Conservation (phyloP, 345 rosid species). For the Hibiscus mutabilis region DNA sequence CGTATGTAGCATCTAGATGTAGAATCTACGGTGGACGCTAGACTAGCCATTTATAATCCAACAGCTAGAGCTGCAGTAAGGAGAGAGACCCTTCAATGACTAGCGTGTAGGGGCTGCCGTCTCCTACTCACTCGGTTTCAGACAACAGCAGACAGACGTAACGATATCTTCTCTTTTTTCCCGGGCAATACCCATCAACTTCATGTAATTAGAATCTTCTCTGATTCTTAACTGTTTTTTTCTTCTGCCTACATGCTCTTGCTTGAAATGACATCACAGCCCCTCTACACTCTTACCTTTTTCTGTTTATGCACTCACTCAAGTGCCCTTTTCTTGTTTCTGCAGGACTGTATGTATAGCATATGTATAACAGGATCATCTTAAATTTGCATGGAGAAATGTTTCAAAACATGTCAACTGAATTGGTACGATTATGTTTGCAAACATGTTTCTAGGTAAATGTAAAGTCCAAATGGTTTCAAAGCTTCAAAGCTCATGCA, state of each 20-base stretch:
- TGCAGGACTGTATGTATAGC: no score
- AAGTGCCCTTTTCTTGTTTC: neutral
- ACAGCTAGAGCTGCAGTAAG: neutral
- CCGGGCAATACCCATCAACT: slow-evolving; percentile 10
- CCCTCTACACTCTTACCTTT: neutral
- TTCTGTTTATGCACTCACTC: neutral
- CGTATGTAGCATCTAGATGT: neutral
- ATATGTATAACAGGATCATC: neutral
- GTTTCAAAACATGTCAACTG: neutral
- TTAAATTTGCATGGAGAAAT: neutral
- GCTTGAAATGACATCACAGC: neutral
- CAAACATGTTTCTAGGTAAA: no score
- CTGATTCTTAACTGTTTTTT: slow-evolving; percentile 6
- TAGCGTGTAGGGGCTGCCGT: slow-evolving; percentile 8
- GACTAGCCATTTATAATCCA: neutral
- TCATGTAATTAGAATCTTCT: slow-evolving; percentile 6
- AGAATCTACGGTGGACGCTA: neutral
- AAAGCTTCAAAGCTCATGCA: no score
- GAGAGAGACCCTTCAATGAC: slow-evolving; percentile 9
- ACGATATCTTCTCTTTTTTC: slow-evolving; percentile 7
- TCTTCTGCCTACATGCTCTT: neutral
- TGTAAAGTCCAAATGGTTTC: no score
- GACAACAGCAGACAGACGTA: slow-evolving; percentile 17
- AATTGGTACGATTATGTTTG: neutral
- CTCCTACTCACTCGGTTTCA: neutral